A percentile compares a stretch with the other conserved stretches of the same genome.
Evolutionary conservation across 192 early-diverging fungal genomes (phyloP).

Genomic region (Coemansia asiatica): DNA sequence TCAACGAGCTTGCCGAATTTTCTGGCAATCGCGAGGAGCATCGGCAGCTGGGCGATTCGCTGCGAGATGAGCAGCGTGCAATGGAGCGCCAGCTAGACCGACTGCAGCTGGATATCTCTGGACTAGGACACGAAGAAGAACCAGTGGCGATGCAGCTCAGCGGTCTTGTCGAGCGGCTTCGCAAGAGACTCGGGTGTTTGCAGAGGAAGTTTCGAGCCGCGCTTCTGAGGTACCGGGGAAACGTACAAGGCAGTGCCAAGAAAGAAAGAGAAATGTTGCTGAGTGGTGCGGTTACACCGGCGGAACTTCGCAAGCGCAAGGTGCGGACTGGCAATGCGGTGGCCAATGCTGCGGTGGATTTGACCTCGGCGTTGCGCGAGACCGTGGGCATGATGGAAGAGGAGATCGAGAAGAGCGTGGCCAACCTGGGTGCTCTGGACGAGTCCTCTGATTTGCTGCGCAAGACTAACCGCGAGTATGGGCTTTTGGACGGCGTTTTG

Average conservation of each 20-base stretch:
- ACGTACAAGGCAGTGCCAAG: constrained; percentile 17
- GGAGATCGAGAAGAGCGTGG: constrained; percentile 54
- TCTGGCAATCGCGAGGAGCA: constrained; percentile 39
- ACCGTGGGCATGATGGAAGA: constrained; percentile 55
- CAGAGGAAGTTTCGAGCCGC: constrained; percentile 39
- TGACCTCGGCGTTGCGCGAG: constrained; percentile 48
- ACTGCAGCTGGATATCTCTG: constrained; percentile 7
- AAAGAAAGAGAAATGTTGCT: constrained; percentile 40
- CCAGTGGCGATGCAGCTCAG: neutral
- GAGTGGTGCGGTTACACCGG: constrained; percentile 40
- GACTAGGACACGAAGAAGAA: neutral
- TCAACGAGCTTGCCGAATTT: constrained; percentile 31
- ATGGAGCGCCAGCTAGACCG: constrained; percentile 35
- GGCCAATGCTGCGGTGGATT: constrained; percentile 42
- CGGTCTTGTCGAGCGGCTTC: neutral
- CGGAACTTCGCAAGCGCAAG: constrained; percentile 47
- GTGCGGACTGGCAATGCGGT: constrained; percentile 30
- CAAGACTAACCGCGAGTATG: constrained; percentile 32
- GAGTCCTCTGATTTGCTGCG: constrained; percentile 39
- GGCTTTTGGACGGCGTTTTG: constrained; percentile 38
- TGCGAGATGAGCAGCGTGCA: constrained; percentile 47
- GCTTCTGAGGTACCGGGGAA: constrained; percentile 32
- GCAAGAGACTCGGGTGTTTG: neutral
- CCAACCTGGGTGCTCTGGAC: constrained; percentile 34
- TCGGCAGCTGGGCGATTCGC: constrained; percentile 31